A percentile compares a stretch with the other conserved stretches of the same genome.
Conservation (phyloP, 305 asterid species). For the Fraxinus floribunda region DNA sequence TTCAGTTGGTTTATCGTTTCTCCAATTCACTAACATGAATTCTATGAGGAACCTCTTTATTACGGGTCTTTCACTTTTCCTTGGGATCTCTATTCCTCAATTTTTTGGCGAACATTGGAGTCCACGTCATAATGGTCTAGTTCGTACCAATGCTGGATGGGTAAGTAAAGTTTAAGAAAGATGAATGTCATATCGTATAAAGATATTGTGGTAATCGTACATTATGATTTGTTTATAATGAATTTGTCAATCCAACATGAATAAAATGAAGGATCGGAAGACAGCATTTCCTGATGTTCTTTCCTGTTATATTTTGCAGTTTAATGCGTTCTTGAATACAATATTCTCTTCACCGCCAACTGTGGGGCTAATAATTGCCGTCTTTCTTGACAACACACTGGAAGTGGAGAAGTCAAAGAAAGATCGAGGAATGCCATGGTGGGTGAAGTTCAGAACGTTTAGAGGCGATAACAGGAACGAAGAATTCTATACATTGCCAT, state of each 20-base stretch:
- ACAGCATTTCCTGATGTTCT: background rate
- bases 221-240: background rate
- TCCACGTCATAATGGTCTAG: constrained; percentile 65
- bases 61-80: constrained; percentile 87
- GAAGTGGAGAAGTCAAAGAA: constrained; percentile 91
- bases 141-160: constrained; percentile 91
- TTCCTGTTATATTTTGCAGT: constrained; percentile 44
- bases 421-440: constrained; percentile 98
- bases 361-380: constrained; percentile 75
- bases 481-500: constrained; percentile 93
- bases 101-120: constrained; percentile 72
- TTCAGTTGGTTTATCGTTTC: constrained; percentile 92
- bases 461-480: constrained; percentile 92
- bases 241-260: background rate
- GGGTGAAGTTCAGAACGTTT: constrained; percentile 88
- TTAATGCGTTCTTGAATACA: constrained; percentile 84
- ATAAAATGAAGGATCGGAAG: background rate
- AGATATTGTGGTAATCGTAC: background rate
- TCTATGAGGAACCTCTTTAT: constrained; percentile 92
- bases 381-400: constrained; percentile 85
- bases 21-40: constrained; percentile 95
- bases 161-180: constrained; percentile 40
- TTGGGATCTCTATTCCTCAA: constrained; percentile 93
- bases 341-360: constrained; percentile 87
- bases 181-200: too few relatives aligned